These are phyloP conservation scores for Uncinocarpus reesii DNA, from an alignment of 2,329 filamentous ascomycete genomes.

Conservation along the genomic window DNA sequence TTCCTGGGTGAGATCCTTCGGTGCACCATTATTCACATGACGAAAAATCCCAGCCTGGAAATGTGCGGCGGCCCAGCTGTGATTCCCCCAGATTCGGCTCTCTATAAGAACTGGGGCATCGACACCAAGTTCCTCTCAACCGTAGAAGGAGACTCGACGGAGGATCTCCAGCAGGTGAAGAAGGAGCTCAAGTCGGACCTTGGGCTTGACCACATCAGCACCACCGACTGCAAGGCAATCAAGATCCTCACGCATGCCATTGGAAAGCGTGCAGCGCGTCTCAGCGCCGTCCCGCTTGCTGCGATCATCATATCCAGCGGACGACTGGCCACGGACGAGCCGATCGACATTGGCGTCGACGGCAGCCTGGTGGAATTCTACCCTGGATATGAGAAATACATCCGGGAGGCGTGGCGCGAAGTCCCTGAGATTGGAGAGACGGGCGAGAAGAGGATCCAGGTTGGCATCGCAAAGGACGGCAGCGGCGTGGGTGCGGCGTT, in stretches of 20 bases:
- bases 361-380: slow-evolving; percentile 93
- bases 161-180: slow-evolving; percentile 61
- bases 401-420: slow-evolving; percentile 67
- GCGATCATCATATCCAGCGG: slow-evolving; percentile 74
- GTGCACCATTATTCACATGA: slow-evolving; percentile 60
- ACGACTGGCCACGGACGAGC: slow-evolving; percentile 55
- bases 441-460: slow-evolving; percentile 77
- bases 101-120: slow-evolving; percentile 76
- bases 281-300: slow-evolving; percentile 78
- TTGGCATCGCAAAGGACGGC: slow-evolving; percentile 94
- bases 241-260: slow-evolving; percentile 74
- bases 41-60: slow-evolving; percentile 54
- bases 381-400: slow-evolving; percentile 78
- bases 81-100: slow-evolving; percentile 53
- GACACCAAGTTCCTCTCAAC: slow-evolving; percentile 85
- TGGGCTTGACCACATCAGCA: slow-evolving; percentile 62
- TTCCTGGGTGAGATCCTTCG: slow-evolving; percentile 92
- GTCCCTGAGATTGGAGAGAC: slow-evolving; percentile 66
- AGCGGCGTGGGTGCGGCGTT: slow-evolving; percentile 90
- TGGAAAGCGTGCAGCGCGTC: slow-evolving; percentile 74
- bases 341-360: slow-evolving; percentile 87
- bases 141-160: slow-evolving; percentile 67
- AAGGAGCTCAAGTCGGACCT: slow-evolving; percentile 68
- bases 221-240: slow-evolving; percentile 79
- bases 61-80: slow-evolving; percentile 71